Evolutionary conservation across 805 yeast genomes (phyloP).

Genomic region (Saturnispora saitoi): DNA sequence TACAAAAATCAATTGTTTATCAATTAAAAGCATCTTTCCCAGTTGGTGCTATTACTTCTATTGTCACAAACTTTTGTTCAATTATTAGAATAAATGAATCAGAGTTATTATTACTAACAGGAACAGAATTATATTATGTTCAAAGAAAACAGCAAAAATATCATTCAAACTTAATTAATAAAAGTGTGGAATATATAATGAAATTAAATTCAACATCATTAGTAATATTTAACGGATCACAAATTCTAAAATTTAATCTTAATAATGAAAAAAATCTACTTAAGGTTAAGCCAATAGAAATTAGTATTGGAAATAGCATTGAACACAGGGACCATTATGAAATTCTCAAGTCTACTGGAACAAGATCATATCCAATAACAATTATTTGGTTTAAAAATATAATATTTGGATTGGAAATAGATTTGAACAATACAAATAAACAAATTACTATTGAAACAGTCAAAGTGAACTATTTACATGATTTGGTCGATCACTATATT

Average conservation of each 20-base stretch:
- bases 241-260: conserved; percentile 26
- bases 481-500: conserved; percentile 41
- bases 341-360: conserved; percentile 24
- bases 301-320: conserved; percentile 28
- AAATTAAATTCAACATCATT: conserved; percentile 22
- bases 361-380: conserved; percentile 42
- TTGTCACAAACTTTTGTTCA: conserved; percentile 20
- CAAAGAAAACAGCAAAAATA: conserved; percentile 18
- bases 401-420: conserved; percentile 42
- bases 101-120: conserved; percentile 25
- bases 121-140: conserved; percentile 24
- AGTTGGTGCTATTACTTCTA: conserved; percentile 14
- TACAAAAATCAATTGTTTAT: conserved; percentile 21
- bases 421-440: conserved; percentile 18
- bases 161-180: conserved; percentile 19
- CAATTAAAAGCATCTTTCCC: conserved; percentile 24
- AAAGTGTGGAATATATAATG: conserved; percentile 26
- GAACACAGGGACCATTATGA: not conserved
- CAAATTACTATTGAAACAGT: conserved; percentile 27
- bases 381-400: conserved; percentile 39
- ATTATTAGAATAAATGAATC: conserved; percentile 22
- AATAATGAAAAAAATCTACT: conserved; percentile 18
- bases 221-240: conserved; percentile 28
- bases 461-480: conserved; percentile 36
- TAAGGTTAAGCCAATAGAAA: conserved; percentile 22